Percentiles rank a stretch among this genome's conserved stretches.
phyloP scores from a whole-genome alignment of 345 rosid genomes.

The Nasturtium officinale region DNA sequence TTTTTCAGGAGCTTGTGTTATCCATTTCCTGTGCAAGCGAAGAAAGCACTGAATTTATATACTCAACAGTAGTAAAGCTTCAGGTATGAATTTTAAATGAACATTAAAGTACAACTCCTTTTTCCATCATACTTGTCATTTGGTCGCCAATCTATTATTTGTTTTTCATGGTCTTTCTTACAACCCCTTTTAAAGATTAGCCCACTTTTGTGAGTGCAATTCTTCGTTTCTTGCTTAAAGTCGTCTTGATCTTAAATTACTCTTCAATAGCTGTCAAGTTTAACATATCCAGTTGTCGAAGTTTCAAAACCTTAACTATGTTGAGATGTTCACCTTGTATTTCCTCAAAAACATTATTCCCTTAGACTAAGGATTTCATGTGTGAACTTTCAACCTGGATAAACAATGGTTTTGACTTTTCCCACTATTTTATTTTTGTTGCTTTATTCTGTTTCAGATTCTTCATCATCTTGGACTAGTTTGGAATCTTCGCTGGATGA shows the following conservation, averaged over 20 bases:
- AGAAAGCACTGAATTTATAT: slow-evolving; percentile 86
- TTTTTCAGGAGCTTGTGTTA: slow-evolving; percentile 71
- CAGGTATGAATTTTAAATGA: slow-evolving; percentile 58
- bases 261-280: slow-evolving; percentile 6
- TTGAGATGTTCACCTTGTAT: slow-evolving; percentile 16
- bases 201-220: slow-evolving; percentile 2
- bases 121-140: slow-evolving; percentile 17
- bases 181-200: neutral
- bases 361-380: slow-evolving; percentile 12
- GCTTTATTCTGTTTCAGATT: slow-evolving; percentile 57
- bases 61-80: slow-evolving; percentile 76
- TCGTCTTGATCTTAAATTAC: slow-evolving; percentile 8
- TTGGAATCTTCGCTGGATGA: slow-evolving; percentile 83
- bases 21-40: slow-evolving; percentile 78
- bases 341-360: neutral
- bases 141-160: slow-evolving; percentile 17
- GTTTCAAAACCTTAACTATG: neutral
- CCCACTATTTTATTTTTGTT: slow-evolving; percentile 14
- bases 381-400: slow-evolving; percentile 22
- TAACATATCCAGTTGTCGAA: slow-evolving; percentile 1
- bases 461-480: slow-evolving; percentile 85
- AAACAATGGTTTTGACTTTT: slow-evolving; percentile 17
- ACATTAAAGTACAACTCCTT: slow-evolving; percentile 1
- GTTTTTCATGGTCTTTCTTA: neutral
- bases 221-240: slow-evolving; percentile 9